These are phyloP conservation scores for Pleomassaria siparia DNA, from an alignment of 2,329 filamentous ascomycete genomes.

Conservation along the genomic window DNA sequence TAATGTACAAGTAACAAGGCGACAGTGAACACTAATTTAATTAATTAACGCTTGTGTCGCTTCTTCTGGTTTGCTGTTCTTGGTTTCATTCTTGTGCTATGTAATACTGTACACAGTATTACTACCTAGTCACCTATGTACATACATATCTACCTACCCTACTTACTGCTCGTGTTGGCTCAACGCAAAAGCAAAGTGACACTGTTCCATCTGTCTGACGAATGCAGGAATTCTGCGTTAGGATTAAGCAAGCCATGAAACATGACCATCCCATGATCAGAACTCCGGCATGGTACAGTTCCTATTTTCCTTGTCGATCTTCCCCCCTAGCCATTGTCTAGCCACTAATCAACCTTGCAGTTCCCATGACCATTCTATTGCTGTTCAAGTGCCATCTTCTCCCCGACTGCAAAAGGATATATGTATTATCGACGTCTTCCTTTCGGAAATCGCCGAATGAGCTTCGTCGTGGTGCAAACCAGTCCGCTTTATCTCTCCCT, in stretches of 20 bases:
- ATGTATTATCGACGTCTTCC: too few relatives aligned
- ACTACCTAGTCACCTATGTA: too few relatives aligned
- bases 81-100: too few relatives aligned
- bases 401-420: background rate
- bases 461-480: background rate
- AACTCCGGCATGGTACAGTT: background rate
- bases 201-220: slow-evolving; percentile 1
- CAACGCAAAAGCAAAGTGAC: background rate
- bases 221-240: slow-evolving; percentile 20
- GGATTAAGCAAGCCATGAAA: slow-evolving; percentile 14
- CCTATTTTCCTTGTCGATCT: background rate
- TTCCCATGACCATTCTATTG: background rate
- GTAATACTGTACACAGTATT: too few relatives aligned
- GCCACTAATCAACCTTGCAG: background rate
- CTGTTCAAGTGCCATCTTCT: background rate
- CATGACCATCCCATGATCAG: slow-evolving; percentile 2
- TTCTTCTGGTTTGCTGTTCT: too few relatives aligned
- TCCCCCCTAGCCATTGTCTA: too few relatives aligned
- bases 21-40: too few relatives aligned
- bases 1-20: too few relatives aligned
- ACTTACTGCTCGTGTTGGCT: background rate
- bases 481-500: slow-evolving; percentile 1
- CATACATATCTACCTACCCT: too few relatives aligned
- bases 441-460: too few relatives aligned
- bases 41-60: too few relatives aligned